Conservation (phyloP, 352 stramenopile genomes). For the Plasmopara muralis region DNA sequence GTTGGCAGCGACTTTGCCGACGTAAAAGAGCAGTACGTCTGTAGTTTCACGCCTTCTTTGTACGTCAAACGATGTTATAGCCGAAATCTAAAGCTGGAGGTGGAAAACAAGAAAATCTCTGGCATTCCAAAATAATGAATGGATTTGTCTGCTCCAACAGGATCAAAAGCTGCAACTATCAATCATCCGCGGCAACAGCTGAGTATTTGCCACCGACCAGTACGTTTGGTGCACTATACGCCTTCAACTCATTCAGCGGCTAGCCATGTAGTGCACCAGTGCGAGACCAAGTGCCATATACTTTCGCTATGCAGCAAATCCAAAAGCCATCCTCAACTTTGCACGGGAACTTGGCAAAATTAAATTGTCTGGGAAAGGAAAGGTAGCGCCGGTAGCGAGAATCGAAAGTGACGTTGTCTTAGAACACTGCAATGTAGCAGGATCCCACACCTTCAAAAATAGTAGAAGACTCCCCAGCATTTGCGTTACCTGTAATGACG, state of each 20-base stretch:
- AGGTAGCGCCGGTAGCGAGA: conserved; percentile 22
- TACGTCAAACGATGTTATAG: conserved; percentile 17
- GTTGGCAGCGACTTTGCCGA: conserved; percentile 8
- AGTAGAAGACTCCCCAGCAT: conserved; percentile 45
- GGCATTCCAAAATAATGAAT: too few species aligned
- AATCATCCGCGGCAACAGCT: conserved; percentile 10
- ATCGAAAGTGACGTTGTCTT: conserved; percentile 18
- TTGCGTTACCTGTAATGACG: conserved; percentile 36
- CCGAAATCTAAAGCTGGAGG: too few species aligned
- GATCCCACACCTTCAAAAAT: conserved; percentile 53
- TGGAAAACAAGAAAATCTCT: too few species aligned
- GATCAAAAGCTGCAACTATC: neutral
- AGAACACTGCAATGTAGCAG: conserved; percentile 21
- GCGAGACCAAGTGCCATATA: neutral
- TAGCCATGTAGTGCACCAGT: conserved; percentile 9
- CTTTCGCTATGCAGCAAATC: conserved; percentile 23
- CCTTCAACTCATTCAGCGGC: conserved; percentile 14
- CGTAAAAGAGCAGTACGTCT: conserved; percentile 58
- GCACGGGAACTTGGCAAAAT: conserved; percentile 12
- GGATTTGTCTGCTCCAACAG: too few species aligned
- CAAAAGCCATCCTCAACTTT: conserved; percentile 32
- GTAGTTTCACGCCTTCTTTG: conserved; percentile 53
- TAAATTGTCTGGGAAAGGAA: conserved; percentile 33
- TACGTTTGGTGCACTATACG: too few species aligned
- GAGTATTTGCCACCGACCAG: neutral